Base-by-base conservation (phyloP, 2,329 filamentous ascomycete species). In the Botrytis elliptica region DNA sequence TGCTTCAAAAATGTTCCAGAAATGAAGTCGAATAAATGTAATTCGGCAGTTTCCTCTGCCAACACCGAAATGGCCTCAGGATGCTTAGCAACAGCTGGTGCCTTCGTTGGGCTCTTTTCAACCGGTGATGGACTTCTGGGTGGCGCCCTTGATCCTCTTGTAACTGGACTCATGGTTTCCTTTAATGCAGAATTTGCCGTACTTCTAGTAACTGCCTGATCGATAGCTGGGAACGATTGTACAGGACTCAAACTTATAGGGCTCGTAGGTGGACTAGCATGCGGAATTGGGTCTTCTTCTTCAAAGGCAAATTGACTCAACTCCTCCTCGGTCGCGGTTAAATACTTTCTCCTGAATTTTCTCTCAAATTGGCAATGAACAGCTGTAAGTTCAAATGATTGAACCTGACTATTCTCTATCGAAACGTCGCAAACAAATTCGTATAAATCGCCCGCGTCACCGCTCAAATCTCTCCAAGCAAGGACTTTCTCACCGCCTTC, bases 281-380 rank as follows among this genome's bases (percentile, higher is more conserved):
- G 88, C 1, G 90, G 90, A 73, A 91, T 90, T 12, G 89, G 88
- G 52, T 88, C 86, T 79, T 89, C 88, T 80, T 88, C 84, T 80
- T 88, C 84, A 81, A 98, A 98, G 25, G 91, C 89, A 79, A 99
- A 98, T 78, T 97, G 90, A 75, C 89, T 84, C 7, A 98, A 87
- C 76, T 99, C 94, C 75, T 90, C 86, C 74, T 94, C 91, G 14
- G 93, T 94, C 1, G 96, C 96, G 67, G 90, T 91, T 64, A 93
- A 90, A 78, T 93, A 89, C 57, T 89, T 91, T 80, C 91, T 92
- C 76, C 93, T 90, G 83, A 96, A 97, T 83, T 97, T 98, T 80
- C 95, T 90, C 85, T 99, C 96, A 91, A 97, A 99, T 83, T 99
- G 96, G 82, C 96, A 98, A 88, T 98, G 91, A 74, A 93, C 88